These are phyloP conservation scores for Cyclostephanos tholiformis DNA, from an alignment of 108 stramenopile species.

Conservation along the genomic window DNA sequence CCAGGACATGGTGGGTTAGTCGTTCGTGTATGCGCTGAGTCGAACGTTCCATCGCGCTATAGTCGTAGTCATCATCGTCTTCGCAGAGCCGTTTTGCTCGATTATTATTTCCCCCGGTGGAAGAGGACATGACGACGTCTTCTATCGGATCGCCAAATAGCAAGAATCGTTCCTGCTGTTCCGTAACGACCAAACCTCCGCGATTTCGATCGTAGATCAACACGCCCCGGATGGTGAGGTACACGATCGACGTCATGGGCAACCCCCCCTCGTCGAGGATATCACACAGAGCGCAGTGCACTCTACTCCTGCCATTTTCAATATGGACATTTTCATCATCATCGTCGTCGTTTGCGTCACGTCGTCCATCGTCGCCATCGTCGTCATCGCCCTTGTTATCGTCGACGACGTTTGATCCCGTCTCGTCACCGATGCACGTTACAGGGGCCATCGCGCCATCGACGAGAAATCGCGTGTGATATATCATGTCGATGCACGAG, in stretches of 20 bases:
- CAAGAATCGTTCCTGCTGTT: conserved; percentile 23
- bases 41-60: neutral
- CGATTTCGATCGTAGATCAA: conserved; percentile 45
- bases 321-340: neutral
- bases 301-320: neutral
- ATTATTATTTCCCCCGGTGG: neutral
- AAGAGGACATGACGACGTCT: neutral
- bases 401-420: too few species aligned
- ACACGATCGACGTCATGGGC: conserved; percentile 27
- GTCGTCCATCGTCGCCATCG: neutral
- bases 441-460: neutral
- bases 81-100: neutral
- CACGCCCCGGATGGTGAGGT: conserved; percentile 40
- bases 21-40: conserved; percentile 26
- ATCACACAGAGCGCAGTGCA: conserved; percentile 22
- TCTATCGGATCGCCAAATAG: conserved; percentile 24
- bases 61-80: neutral
- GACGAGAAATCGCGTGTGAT: conserved; percentile 35
- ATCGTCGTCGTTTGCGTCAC: conserved; percentile 2
- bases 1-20: conserved; percentile 38
- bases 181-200: conserved; percentile 33
- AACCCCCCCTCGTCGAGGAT: conserved; percentile 20
- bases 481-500: conserved; percentile 23
- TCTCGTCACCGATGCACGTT: neutral
- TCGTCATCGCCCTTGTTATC: neutral